These are phyloP conservation scores for Ilyonectria sp. DNA, from an alignment of 2,329 filamentous ascomycete genomes.

Conservation along the genomic window DNA sequence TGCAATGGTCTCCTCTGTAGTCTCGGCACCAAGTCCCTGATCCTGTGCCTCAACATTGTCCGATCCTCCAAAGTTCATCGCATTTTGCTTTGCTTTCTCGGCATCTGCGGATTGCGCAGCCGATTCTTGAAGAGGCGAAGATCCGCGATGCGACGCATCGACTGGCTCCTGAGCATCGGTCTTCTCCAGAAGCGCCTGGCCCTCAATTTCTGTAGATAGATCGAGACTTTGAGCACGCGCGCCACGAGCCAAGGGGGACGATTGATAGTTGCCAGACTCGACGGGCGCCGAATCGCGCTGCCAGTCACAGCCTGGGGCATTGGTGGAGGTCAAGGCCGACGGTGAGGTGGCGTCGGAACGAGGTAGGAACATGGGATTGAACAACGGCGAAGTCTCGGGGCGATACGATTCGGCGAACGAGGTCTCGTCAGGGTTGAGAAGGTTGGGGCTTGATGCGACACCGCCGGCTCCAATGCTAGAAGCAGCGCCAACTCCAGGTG, in stretches of 20 bases:
- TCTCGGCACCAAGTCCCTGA: too few relatives aligned
- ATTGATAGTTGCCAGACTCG: conserved; percentile 14
- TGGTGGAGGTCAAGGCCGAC: conserved; percentile 26
- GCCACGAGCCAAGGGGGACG: conserved; percentile 28
- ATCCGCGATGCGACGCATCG: background rate
- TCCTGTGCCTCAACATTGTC: background rate
- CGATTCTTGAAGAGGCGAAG: conserved; percentile 30
- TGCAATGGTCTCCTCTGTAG: background rate
- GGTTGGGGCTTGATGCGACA: conserved; percentile 24
- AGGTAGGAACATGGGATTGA: conserved; percentile 38
- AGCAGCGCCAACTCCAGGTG: conserved; percentile 17
- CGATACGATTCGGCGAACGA: conserved; percentile 47
- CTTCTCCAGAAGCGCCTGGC: conserved; percentile 1
- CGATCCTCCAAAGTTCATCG: background rate
- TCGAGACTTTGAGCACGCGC: conserved; percentile 13
- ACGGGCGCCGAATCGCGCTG: conserved; percentile 25
- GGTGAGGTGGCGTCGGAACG: conserved; percentile 17
- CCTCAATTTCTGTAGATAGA: conserved; percentile 27
- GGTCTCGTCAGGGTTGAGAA: conserved; percentile 32
- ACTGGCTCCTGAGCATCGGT: conserved; percentile 1
- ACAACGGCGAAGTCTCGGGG: conserved; percentile 43
- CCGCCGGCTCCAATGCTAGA: conserved; percentile 24
- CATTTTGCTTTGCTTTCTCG: background rate
- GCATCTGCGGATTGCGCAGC: conserved; percentile 5
- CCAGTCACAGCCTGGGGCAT: conserved; percentile 37